These are phyloP conservation scores for Sporothrix globosa DNA, from an alignment of 2,329 filamentous ascomycete species.

Conservation along the genomic window DNA sequence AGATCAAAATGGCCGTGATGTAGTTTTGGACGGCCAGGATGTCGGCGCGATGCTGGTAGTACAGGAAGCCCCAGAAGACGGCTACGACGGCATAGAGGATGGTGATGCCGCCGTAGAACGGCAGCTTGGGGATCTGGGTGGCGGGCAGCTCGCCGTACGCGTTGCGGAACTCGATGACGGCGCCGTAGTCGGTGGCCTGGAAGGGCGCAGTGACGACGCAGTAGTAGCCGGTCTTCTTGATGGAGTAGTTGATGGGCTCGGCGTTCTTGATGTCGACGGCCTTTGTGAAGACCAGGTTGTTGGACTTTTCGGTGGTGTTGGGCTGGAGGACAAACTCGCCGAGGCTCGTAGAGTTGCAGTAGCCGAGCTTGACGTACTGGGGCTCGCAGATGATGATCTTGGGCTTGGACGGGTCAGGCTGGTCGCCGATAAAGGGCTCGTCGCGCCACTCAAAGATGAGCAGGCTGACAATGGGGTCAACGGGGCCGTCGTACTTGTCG, in stretches of 20 bases:
- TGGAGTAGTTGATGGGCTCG: slow-evolving; percentile 74
- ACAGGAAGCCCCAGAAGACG: slow-evolving; percentile 90
- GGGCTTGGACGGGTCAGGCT: slow-evolving; percentile 54
- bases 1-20: slow-evolving; percentile 94
- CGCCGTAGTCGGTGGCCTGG: slow-evolving; percentile 70
- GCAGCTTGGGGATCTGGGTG: slow-evolving; percentile 93
- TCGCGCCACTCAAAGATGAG: slow-evolving; percentile 96
- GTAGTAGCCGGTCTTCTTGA: slow-evolving; percentile 93
- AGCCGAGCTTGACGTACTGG: slow-evolving; percentile 65
- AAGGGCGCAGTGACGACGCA: slow-evolving; percentile 82
- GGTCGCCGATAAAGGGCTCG: slow-evolving; percentile 73
- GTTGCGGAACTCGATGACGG: slow-evolving; percentile 89
- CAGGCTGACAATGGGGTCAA: slow-evolving; percentile 77
- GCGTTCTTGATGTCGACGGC: slow-evolving; percentile 81
- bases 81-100: slow-evolving; percentile 89
- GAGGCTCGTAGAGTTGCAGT: slow-evolving; percentile 76
- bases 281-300: slow-evolving; percentile 73
- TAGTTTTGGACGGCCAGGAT: slow-evolving; percentile 99
- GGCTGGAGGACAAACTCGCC: slow-evolving; percentile 81
- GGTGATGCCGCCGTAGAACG: slow-evolving; percentile 93
- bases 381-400: slow-evolving; percentile 71
- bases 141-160: slow-evolving; percentile 94
- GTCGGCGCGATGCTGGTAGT: slow-evolving; percentile 90
- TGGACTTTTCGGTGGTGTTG: slow-evolving; percentile 73
- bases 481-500: slow-evolving; percentile 59